phyloP scores from a whole-genome alignment of 2,329 filamentous ascomycete genomes.

The Fusarium albidum region DNA sequence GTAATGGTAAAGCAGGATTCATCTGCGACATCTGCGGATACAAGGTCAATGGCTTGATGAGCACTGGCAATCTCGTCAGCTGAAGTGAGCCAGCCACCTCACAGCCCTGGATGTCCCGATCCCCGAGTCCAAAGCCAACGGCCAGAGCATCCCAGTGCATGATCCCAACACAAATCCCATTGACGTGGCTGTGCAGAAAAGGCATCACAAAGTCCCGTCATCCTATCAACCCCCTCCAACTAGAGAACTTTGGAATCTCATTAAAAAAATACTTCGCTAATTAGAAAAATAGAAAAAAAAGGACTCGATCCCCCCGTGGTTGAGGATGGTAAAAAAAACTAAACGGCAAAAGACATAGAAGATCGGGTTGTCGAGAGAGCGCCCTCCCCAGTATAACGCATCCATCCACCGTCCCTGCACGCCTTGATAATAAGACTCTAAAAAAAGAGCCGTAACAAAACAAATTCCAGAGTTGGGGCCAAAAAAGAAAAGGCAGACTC shows the following conservation, averaged over 20 bases:
- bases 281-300: background rate
- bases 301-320: background rate
- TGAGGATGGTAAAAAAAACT: background rate
- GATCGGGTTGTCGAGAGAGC: slow-evolving; percentile 10
- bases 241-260: slow-evolving; percentile 7
- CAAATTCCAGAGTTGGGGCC: slow-evolving; percentile 6
- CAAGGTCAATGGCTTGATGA: no score
- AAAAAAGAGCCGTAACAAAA: slow-evolving; percentile 10
- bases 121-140: no score
- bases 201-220: background rate
- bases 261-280: slow-evolving; percentile 20
- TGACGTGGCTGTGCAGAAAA: slow-evolving; percentile 21
- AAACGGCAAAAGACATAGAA: slow-evolving; percentile 11
- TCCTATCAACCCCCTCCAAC: background rate
- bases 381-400: slow-evolving; percentile 10
- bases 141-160: no score
- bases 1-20: no score
- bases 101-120: no score
- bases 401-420: slow-evolving; percentile 18
- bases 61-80: no score
- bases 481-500: slow-evolving; percentile 21
- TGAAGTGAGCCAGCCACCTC: no score
- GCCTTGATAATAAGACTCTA: slow-evolving; percentile 1
- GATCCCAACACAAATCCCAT: background rate
- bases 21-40: no score